Conservation (phyloP, 169 alveolate genomes). For the Babesia caballi region DNA sequence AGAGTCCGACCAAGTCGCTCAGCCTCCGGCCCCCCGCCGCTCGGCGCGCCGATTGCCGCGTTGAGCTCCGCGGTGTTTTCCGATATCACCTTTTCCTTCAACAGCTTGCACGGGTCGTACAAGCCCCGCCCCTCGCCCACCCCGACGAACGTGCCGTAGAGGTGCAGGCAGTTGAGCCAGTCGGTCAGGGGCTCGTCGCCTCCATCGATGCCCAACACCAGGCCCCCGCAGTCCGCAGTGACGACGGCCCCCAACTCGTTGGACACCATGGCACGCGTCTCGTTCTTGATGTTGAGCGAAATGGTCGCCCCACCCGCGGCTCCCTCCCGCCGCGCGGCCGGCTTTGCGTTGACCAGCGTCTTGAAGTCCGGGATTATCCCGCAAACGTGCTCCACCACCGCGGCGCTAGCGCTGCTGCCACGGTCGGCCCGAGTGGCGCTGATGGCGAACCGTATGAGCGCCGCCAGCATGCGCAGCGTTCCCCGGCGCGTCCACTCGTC, state of each 20-base stretch:
- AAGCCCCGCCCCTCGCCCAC: slow-evolving; percentile 11
- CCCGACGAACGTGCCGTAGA: slow-evolving; percentile 7
- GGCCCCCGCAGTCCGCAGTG: neutral
- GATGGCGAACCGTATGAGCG: neutral
- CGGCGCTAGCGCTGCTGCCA: neutral
- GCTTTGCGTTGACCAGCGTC: slow-evolving; percentile 16
- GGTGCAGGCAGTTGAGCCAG: slow-evolving; percentile 26
- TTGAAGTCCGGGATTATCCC: slow-evolving; percentile 17
- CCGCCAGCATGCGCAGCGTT: slow-evolving; percentile 21
- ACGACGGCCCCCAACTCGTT: slow-evolving; percentile 11
- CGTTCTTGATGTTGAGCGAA: slow-evolving; percentile 22
- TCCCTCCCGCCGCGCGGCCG: neutral
- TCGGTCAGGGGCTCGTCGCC: neutral
- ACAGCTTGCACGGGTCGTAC: slow-evolving; percentile 34
- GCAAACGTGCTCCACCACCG: neutral
- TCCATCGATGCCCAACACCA: neutral
- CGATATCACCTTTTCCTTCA: slow-evolving; percentile 19
- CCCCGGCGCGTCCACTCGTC: slow-evolving; percentile 5
- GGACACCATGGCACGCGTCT: slow-evolving; percentile 11
- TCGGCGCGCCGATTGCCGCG: neutral
- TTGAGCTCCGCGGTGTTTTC: neutral
- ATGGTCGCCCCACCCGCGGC: neutral
- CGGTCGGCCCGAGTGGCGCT: neutral
- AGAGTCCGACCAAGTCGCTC: neutral
- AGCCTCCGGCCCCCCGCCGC: neutral